Evolutionary conservation across 2,329 filamentous ascomycete species (phyloP).

Genomic region (Sporothrix inflata): DNA sequence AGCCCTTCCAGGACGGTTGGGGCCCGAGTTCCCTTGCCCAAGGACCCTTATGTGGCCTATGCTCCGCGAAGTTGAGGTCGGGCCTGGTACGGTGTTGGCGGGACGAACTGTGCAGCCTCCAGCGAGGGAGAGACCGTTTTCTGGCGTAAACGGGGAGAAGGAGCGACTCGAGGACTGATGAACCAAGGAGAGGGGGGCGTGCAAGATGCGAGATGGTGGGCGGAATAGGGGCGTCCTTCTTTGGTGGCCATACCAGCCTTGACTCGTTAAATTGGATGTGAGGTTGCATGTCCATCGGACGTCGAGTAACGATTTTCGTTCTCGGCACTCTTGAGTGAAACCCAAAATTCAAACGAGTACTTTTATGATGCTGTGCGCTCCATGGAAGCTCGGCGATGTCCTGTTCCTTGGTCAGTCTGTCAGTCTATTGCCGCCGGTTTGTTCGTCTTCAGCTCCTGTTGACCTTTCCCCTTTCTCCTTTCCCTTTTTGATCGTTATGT

Average conservation of each 20-base stretch:
- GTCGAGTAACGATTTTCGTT: not conserved
- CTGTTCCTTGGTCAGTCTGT: not conserved
- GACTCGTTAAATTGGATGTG: not conserved
- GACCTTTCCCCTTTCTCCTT: not conserved
- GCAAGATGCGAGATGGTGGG: not conserved
- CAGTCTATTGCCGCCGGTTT: not conserved
- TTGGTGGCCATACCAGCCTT: not conserved
- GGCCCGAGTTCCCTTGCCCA: not conserved
- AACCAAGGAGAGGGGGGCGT: not conserved
- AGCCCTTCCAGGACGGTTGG: not conserved
- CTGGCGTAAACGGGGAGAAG: not conserved
- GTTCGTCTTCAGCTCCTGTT: not conserved
- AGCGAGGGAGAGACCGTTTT: not conserved
- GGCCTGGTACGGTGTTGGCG: not conserved
- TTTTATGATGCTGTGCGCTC: not conserved
- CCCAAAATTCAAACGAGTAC: not conserved
- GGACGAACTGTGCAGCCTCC: not conserved
- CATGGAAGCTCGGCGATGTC: not conserved
- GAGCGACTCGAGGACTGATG: not conserved
- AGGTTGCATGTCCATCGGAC: not conserved
- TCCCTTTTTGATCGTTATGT: not conserved
- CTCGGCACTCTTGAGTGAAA: not conserved
- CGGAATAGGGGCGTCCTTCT: not conserved
- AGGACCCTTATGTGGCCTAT: not conserved
- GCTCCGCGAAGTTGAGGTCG: not conserved